Base-by-base conservation (phyloP, 208 protist species). In the Blechomonas ayalai region DNA sequence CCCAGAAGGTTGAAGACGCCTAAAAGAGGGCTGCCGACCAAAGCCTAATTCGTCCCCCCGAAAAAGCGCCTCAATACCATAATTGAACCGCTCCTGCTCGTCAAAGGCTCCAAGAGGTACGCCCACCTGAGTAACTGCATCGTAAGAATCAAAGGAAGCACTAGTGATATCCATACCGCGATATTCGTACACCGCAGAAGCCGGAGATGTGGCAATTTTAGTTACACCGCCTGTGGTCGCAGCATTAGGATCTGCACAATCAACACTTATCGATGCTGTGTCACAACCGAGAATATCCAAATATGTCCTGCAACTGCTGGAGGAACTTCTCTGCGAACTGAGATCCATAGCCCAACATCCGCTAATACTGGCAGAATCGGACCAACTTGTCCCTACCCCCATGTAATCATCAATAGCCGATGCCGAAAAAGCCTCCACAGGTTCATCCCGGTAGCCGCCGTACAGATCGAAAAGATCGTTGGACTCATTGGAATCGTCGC, bases 61-160 rank as follows among this genome's bases (percentile, higher is more conserved):
- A 41, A 88, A 51, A 44, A 73, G 64, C 10, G 79, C 66, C 34
- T 88, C 73, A 44, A 88, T 73, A 39, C 79, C 79, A 57, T 78
- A 88, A 19, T 46, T 55, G 36, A 79, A 79, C 15, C 51, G 53
- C 25, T 57, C 53, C 15, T 0, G 39, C 8, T 44, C 41, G 18
- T 10, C 28, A 22, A n/a, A 36, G 4, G 42, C 27, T 22, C 18
- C n/a, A 18, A 18, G 20, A 13, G 7, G 10, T 27, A 35, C 24
- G 5, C 16, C 10, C 12, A 31, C 3, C 4, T 32, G 20, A 4
- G 15, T 5, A 7, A 24, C 34, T 10, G 16, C 24, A 4, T 35
- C 18, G 25, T 36, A 39, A 22, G 39, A 25, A 15, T 24, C 9
- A 22, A 42, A 52, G 25, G 29, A 42, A 7, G 20, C 34, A 37